These are phyloP conservation scores for Pyrus communis DNA, from an alignment of 306 rosid genomes.

Conservation along the genomic window DNA sequence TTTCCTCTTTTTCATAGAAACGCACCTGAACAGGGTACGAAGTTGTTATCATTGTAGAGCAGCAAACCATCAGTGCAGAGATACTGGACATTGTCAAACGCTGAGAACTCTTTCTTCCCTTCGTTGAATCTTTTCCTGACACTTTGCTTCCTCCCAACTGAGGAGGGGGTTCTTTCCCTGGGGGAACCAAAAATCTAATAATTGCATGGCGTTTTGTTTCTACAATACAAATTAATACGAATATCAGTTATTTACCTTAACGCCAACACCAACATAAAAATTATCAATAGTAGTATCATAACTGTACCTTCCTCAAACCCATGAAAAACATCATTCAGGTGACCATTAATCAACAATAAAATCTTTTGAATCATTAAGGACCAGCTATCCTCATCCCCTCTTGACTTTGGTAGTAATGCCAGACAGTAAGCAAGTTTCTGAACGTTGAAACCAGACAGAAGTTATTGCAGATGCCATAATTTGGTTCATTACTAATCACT, in stretches of 20 bases:
- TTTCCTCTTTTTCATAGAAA: neutral
- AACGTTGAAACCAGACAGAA: conserved; percentile 22
- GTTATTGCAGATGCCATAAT: neutral
- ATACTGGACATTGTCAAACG: conserved; percentile 33
- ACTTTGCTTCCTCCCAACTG: conserved; percentile 46
- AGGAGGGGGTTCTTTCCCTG: conserved; percentile 57
- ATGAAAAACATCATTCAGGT: conserved; percentile 60
- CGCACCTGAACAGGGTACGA: conserved; percentile 71
- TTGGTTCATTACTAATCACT: neutral
- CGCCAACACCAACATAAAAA: neutral
- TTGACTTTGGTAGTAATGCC: conserved; percentile 77
- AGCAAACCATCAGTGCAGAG: conserved; percentile 57
- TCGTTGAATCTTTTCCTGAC: conserved; percentile 32
- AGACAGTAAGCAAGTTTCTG: conserved; percentile 81
- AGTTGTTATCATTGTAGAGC: conserved; percentile 66
- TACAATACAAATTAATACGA: conserved; percentile 26
- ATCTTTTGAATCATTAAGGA: conserved; percentile 60
- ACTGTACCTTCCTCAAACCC: conserved; percentile 81
- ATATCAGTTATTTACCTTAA: conserved; percentile 14
- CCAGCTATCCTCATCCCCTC: conserved; percentile 88
- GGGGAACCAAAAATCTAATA: conserved; percentile 41
- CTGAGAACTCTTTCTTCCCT: conserved; percentile 36
- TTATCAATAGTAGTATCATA: neutral
- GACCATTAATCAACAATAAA: conserved; percentile 48
- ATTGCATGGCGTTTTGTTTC: conserved; percentile 37